Evolutionary conservation across 257 asterid genomes (phyloP).

Genomic region (Nyctanthes arbortristis): DNA sequence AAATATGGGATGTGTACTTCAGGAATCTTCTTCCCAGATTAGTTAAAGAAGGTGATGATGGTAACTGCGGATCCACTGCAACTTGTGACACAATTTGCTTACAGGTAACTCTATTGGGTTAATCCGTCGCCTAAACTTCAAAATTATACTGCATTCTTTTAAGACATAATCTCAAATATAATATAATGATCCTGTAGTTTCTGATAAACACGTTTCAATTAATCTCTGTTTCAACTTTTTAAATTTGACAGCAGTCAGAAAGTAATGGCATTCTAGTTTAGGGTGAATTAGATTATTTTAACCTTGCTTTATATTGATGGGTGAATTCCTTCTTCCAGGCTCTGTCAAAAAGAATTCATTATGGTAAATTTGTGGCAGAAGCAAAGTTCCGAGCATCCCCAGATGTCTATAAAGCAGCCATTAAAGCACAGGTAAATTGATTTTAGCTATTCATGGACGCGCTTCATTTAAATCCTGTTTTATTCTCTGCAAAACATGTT

Average conservation of each 20-base stretch:
- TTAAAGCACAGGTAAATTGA: slow-evolving; percentile 60
- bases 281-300: neutral
- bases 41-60: slow-evolving; percentile 80
- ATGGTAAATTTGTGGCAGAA: slow-evolving; percentile 94
- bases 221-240: neutral
- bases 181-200: neutral
- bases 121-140: neutral
- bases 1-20: slow-evolving; percentile 87
- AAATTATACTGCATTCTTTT: neutral
- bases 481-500: neutral
- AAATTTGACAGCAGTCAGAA: neutral
- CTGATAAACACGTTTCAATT: neutral
- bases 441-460: neutral
- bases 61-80: slow-evolving; percentile 83
- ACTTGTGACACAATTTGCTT: slow-evolving; percentile 81
- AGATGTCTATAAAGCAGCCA: slow-evolving; percentile 64
- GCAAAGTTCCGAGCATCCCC: slow-evolving; percentile 80
- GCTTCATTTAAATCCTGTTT: neutral
- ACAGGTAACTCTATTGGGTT: slow-evolving; percentile 49
- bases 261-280: neutral
- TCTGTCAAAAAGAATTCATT: slow-evolving; percentile 88
- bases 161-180: neutral
- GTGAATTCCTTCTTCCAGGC: slow-evolving; percentile 38
- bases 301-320: slow-evolving; percentile 5
- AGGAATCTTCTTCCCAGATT: slow-evolving; percentile 72